Base-by-base conservation (phyloP, 1,284 basidiomycete species). In the Cutaneotrichosporon cavernicola region DNA sequence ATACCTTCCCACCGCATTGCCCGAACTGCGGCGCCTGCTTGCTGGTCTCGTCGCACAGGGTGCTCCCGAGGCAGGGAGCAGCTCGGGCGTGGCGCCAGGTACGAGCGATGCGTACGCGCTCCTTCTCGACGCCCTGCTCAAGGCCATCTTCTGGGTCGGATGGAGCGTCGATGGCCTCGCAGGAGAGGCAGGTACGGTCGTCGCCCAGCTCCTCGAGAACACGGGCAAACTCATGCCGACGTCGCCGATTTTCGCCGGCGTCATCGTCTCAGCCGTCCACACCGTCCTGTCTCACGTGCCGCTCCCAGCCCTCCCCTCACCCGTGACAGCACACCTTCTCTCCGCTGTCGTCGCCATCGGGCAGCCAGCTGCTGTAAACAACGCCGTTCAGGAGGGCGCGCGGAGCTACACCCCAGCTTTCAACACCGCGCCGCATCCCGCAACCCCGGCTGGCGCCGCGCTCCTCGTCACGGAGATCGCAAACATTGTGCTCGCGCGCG, bases 71-170 rank as follows among this genome's bases (percentile, higher is more conserved):
- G 22, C 38, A n/a, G 56, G 52, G 26, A 32, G 60, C 2, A 57
- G 59, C 5, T 61, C 65, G 13, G 61, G 50, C 22, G n/a, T 14
- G 34, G 43, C 60, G 43, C 40, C 52, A 6, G 60, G 64, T 6
- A 72, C 72, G 22, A 70, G 71, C 7, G 43, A 47, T 6, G 60
- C 65, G 38, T 72, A 76, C 31, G 74, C 74, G 11, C 67, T 72
- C 18, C 68, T 75, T 4, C 73, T 70, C 59, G 68, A 73, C 62
- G 67, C 65, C 2, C 61, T 78, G 36, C 59, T 77, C 26, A 72
- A 71, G 65, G 74, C 76, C 13, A 47, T 76, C 4, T 46, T 78
- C 7, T 77, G 76, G 76, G 68, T 72, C 18, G 73, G 68, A 13
- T 78, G 76, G 76, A 62, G 65, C 1, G 40, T 46, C 18, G 61